Evolutionary conservation across 23 red algal species (phyloP).

Genomic region (Gracilariopsis chorda): DNA sequence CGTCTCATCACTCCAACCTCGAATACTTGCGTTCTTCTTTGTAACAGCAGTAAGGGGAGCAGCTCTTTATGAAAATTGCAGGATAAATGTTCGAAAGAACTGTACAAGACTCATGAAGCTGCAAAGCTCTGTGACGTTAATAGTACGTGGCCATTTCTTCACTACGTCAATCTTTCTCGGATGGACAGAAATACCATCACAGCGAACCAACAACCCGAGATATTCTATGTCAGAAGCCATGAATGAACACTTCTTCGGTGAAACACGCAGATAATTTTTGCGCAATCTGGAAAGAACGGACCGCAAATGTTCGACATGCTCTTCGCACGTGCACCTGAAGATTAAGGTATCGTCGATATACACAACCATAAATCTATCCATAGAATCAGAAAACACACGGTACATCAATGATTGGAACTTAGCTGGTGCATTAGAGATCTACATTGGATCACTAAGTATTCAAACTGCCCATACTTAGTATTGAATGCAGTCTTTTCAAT

Average conservation of each 20-base stretch:
- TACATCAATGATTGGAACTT: constrained; percentile 14
- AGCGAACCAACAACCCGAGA: neutral
- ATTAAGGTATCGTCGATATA: constrained; percentile 3
- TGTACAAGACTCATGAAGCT: neutral
- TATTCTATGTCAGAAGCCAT: neutral
- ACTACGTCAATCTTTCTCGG: neutral
- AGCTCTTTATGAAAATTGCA: neutral
- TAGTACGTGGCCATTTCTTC: neutral
- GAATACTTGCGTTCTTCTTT: neutral
- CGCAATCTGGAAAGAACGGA: neutral
- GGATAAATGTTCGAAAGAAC: constrained; percentile 10
- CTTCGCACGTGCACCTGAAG: neutral
- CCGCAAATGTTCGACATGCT: constrained; percentile 1
- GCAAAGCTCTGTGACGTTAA: neutral
- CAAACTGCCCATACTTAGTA: neutral
- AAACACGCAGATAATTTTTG: neutral
- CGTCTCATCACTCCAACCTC: too few relatives aligned
- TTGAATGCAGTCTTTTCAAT: neutral
- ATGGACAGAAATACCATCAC: neutral
- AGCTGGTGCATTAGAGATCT: constrained; percentile 10
- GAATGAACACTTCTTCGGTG: neutral
- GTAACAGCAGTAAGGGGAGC: neutral
- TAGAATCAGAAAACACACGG: neutral
- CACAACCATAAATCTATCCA: constrained; percentile 1
- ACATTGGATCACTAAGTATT: neutral